Conservation (phyloP, 2,329 filamentous ascomycete genomes). For the Penicillium sp. region DNA sequence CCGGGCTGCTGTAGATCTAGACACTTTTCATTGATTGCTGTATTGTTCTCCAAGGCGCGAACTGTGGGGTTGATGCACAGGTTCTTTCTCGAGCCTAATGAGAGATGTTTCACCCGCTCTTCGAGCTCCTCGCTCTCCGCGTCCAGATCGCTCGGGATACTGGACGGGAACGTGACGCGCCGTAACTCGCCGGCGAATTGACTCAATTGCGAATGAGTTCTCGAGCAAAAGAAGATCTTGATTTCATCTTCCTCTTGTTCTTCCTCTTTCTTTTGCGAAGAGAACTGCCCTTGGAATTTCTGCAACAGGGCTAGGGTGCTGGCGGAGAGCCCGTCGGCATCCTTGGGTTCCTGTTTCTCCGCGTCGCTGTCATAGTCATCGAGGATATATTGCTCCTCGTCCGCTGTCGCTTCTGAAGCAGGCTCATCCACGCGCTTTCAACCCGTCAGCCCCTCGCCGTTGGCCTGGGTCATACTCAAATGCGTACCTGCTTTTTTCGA, state of each 20-base stretch:
- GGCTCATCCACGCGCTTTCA: slow-evolving; percentile 32
- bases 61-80: slow-evolving; percentile 89
- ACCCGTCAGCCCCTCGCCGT: too few species aligned
- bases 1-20: slow-evolving; percentile 80
- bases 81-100: slow-evolving; percentile 82
- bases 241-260: slow-evolving; percentile 61
- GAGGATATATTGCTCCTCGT: slow-evolving; percentile 72
- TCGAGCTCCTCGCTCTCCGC: slow-evolving; percentile 34
- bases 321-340: slow-evolving; percentile 61
- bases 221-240: slow-evolving; percentile 90
- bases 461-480: not conserved
- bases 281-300: slow-evolving; percentile 56
- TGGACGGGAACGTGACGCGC: slow-evolving; percentile 75
- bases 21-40: slow-evolving; percentile 91
- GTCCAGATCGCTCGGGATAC: slow-evolving; percentile 55
- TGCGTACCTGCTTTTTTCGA: slow-evolving; percentile 48
- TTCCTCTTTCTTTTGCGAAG: slow-evolving; percentile 41
- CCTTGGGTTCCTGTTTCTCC: slow-evolving; percentile 46
- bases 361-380: slow-evolving; percentile 72
- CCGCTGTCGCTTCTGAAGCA: slow-evolving; percentile 30
- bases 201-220: slow-evolving; percentile 87
- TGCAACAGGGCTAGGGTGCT: slow-evolving; percentile 76
- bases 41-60: slow-evolving; percentile 65
- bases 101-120: slow-evolving; percentile 75
- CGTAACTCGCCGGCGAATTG: slow-evolving; percentile 85